These are phyloP conservation scores for Trametes sanguinea DNA, from an alignment of 768 basidiomycete species.

Conservation along the genomic window DNA sequence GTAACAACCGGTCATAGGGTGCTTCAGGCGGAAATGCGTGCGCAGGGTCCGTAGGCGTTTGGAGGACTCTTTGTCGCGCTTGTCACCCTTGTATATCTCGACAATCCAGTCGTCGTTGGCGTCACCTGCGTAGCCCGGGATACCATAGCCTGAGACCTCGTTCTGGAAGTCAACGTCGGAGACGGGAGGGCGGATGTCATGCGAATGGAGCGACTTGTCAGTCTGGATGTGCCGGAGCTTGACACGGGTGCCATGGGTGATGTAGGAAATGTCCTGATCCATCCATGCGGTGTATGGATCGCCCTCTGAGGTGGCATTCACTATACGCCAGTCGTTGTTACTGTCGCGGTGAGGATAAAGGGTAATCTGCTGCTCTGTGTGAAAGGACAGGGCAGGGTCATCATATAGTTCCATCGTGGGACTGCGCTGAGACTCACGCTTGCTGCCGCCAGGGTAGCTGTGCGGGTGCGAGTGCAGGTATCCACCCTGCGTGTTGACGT, in stretches of 20 bases:
- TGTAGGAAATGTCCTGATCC: constrained; percentile 55
- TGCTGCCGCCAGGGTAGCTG: constrained; percentile 85
- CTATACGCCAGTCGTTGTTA: constrained; percentile 92
- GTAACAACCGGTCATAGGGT: constrained; percentile 90
- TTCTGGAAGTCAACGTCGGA: constrained; percentile 99
- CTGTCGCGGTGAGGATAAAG: constrained; percentile 97
- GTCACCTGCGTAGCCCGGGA: constrained; percentile 82
- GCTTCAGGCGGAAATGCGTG: constrained; percentile 81
- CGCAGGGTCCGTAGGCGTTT: constrained; percentile 78
- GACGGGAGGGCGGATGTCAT: constrained; percentile 92
- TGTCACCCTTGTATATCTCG: constrained; percentile 76
- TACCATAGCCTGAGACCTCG: constrained; percentile 94
- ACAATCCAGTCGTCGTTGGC: constrained; percentile 92
- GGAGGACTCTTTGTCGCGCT: constrained; percentile 61
- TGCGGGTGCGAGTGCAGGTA: constrained; percentile 95
- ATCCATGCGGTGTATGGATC: constrained; percentile 50
- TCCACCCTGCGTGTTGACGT: constrained; percentile 97
- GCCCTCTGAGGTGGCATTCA: constrained; percentile 64
- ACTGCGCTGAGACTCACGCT: constrained; percentile 57
- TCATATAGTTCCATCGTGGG: neutral
- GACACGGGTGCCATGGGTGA: constrained; percentile 69
- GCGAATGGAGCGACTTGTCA: constrained; percentile 88
- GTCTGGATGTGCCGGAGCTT: constrained; percentile 81
- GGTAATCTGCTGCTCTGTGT: constrained; percentile 93
- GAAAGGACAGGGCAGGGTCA: neutral